Percentiles rank a stretch among this genome's conserved stretches.
Conservation (phyloP, 352 stramenopile species). For the Vaucheria bursata region DNA sequence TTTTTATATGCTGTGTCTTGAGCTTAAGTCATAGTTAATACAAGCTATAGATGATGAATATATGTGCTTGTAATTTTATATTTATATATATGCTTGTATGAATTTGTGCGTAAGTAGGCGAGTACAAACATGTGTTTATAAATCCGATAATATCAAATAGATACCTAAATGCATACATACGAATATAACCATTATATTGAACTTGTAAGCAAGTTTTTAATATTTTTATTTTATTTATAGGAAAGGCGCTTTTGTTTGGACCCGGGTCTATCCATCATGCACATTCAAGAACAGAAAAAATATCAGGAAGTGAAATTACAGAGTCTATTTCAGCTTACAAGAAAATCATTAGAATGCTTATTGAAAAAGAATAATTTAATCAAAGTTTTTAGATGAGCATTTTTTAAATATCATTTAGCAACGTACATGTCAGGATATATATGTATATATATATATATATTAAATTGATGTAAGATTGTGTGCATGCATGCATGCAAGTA, state of each 20-base stretch:
- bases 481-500: no score
- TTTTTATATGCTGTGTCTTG: not conserved
- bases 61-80: not conserved
- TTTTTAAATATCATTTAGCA: no score
- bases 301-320: slow-evolving; percentile 22
- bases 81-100: not conserved
- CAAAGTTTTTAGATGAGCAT: no score
- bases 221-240: not conserved
- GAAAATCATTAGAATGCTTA: no score
- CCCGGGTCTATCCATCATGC: slow-evolving; percentile 42
- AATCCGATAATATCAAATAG: not conserved
- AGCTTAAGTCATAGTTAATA: not conserved
- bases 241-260: slow-evolving; percentile 33
- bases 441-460: no score
- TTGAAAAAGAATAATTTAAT: no score
- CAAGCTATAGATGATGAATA: not conserved
- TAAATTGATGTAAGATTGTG: no score
- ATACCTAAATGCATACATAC: not conserved
- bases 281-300: slow-evolving; percentile 40
- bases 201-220: no score
- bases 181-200: not conserved
- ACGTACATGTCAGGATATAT: no score
- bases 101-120: not conserved
- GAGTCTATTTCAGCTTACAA: slow-evolving; percentile 32
- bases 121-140: not conserved